A percentile compares a stretch with the other conserved stretches of the same genome.
These are phyloP conservation scores for Xylariaceae sp. DNA, from an alignment of 2,329 filamentous ascomycete species.

Conservation along the genomic window DNA sequence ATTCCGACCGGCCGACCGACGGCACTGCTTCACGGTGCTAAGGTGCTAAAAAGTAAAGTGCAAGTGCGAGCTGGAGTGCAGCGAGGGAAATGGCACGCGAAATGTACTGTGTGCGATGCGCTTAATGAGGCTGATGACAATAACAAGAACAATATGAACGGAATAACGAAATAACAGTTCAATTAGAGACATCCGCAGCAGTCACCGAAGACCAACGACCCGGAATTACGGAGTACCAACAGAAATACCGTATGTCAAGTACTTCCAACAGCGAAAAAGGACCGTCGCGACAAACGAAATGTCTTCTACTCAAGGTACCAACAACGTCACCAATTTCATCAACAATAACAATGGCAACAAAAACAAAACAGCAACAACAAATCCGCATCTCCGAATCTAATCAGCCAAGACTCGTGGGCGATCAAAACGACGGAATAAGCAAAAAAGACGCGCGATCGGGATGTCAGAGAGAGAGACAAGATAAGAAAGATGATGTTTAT, in stretches of 20 bases:
- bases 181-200: no score
- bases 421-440: not conserved
- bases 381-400: not conserved
- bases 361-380: not conserved
- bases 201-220: no score
- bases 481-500: constrained; percentile 9
- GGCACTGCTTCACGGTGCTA: not conserved
- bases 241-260: no score
- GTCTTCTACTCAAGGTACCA: no score
- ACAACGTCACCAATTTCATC: not conserved
- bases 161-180: no score
- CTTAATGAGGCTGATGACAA: not conserved
- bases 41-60: no score
- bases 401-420: no score
- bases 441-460: not conserved
- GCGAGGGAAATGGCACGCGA: no score
- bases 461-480: not conserved
- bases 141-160: not conserved
- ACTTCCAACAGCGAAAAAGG: no score
- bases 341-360: not conserved
- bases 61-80: no score
- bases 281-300: not conserved
- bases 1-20: not conserved
- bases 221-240: no score
- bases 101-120: not conserved